Conservation (phyloP, 257 asterid genomes). For the Misopates orontium region DNA sequence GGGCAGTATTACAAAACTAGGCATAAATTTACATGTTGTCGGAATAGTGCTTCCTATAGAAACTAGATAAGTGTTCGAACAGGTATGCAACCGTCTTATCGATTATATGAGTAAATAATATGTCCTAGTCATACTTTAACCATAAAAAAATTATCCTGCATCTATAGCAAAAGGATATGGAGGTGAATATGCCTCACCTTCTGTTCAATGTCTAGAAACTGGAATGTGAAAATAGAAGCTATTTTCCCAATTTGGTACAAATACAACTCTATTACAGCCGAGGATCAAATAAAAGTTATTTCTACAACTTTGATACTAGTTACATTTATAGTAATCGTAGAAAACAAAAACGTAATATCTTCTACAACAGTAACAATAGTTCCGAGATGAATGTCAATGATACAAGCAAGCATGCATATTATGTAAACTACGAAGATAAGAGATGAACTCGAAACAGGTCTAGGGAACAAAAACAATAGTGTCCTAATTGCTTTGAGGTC, state of each 20-base stretch:
- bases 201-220: constrained; percentile 14
- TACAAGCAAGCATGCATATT: constrained; percentile 16
- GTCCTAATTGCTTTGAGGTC: not conserved
- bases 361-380: constrained; percentile 6
- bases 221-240: constrained; percentile 18
- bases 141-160: constrained; percentile 2
- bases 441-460: constrained; percentile 7
- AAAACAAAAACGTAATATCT: not conserved
- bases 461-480: not conserved
- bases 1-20: constrained; percentile 2
- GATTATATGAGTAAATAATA: not conserved
- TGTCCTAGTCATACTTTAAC: not conserved
- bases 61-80: no score
- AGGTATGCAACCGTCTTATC: no score
- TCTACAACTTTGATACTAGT: no score
- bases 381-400: not conserved
- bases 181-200: constrained; percentile 1
- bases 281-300: no score
- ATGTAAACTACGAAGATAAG: constrained; percentile 15
- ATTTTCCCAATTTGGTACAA: not conserved
- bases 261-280: not conserved
- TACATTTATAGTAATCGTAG: no score
- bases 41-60: not conserved
- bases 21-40: constrained; percentile 14
- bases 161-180: not conserved